Evolutionary conservation across 2,329 filamentous ascomycete genomes (phyloP), one percentile per base, ranked within the genome.

Genomic region (Nannizziopsis arthrosporioides): DNA sequence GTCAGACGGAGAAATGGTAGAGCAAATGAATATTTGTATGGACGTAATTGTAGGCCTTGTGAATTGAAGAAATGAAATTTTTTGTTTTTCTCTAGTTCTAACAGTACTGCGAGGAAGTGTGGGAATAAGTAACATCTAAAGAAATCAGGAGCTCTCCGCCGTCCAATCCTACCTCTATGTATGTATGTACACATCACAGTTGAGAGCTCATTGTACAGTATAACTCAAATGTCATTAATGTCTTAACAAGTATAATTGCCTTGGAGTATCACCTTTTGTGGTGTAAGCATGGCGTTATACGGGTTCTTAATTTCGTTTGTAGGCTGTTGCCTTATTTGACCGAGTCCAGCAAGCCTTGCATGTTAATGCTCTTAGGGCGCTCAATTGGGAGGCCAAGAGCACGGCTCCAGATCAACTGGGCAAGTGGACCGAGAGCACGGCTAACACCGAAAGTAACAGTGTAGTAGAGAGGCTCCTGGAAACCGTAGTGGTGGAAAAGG

Each of bases 391-490:
- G 73, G 47, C 92, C 92, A 54, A 98, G 70, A 12, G 89, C 89
- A 43, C 92, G 80, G 66, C 96, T 90, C 92, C 92, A 96, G 64
- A 98, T 84, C 55, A 98, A 75, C 69, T 98, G 92, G 38, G 88
- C 88, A 42, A 98, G 75, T 17, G 92, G 92, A 6, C 92, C 92
- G 12, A 98, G 73, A 46, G 77, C 77, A 64, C 79, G 73, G 64
- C 75, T 80, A 41, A 82, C 79, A 57, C 79, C 79, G 57, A 82
- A 82, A 5, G 78, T 81, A 8, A 78, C 79, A 12, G 79, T 82
- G 73, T 96, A 98, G 75, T 96, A 98, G 9, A 96, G 76, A 0
- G 90, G 94, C 73, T 96, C 87, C 66, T 85, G 84, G 80, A 98
- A 94, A 50, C 90, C 92, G 65, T 94, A 98, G 73, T 96, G 88